Evolutionary conservation across 805 yeast genomes (phyloP), one percentile per base, ranked within the genome.

Genomic region (Kluyveromyces aestuarii): DNA sequence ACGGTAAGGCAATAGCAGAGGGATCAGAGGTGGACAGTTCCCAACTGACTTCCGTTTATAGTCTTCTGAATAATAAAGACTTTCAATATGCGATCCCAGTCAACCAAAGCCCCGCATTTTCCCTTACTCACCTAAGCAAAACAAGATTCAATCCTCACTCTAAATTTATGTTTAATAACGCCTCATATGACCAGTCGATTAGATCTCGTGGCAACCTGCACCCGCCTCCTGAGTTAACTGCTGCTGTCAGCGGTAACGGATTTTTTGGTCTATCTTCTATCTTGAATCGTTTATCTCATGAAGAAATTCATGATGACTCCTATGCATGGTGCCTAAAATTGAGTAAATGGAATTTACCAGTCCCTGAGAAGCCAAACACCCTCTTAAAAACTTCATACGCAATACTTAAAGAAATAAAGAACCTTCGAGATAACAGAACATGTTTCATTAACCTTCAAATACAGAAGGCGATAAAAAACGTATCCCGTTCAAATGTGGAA

Each of bases 321-420:
- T 84, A 74, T 59, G 80, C 76, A 50, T 81, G 88, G 79, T 77
- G 81, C 1, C 83, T 96, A 88, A 84, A 84, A 58, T 64, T 90
- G 39, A 77, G 75, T 40, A 76, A 78, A 45, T 90, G 97, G 97
- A 84, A 83, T 47, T 51, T 85, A 1, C 87, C 95, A 0, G 52
- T 60, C 0, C 72, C 81, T 1, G 60, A 58, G 2, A 53, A 50
- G 0, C 60, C 74, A 0, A 45, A 47, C 0, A 62, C 69, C 1
- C 76, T 72, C 38, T 71, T 77, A 41, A 75, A 74, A 41, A 66
- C 71, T 2, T 63, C 82, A 2, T 87, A 83, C 58, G 68, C 70
- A 4, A 60, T 78, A 1, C 66, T 84, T 51, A 81, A 77, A 53
- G 59, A 61, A 5, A 44, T 44, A 2, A 17, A 27, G 21, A 44